phyloP scores from a whole-genome alignment of 108 stramenopile species.

The Nitzschia sp. region DNA sequence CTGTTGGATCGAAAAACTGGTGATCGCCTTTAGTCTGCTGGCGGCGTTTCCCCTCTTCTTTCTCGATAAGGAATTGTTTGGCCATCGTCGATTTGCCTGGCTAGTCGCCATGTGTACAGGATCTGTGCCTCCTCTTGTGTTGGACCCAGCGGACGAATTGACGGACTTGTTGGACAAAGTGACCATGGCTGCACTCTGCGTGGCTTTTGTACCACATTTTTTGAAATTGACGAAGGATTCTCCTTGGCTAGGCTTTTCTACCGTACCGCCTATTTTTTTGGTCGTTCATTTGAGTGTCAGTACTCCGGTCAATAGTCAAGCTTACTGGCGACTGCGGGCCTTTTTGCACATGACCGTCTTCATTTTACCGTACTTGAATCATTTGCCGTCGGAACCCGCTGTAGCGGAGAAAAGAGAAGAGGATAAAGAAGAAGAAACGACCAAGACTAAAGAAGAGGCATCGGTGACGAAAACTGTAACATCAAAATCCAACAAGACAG shows the following conservation, averaged over 20 bases:
- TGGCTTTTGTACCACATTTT: conserved; percentile 6
- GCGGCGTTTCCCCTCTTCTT: conserved; percentile 2
- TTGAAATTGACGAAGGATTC: neutral
- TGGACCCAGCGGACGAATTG: neutral
- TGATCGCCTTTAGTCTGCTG: neutral
- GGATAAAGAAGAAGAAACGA: neutral
- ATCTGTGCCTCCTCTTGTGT: neutral
- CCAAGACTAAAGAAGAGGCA: neutral
- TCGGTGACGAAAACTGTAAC: neutral
- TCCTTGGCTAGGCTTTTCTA: neutral
- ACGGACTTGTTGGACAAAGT: neutral
- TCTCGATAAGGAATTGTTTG: neutral
- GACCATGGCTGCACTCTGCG: neutral
- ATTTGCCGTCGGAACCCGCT: neutral
- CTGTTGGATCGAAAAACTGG: conserved; percentile 3
- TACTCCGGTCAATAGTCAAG: neutral
- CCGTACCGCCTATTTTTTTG: neutral
- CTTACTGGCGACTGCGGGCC: neutral
- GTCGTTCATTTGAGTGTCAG: neutral
- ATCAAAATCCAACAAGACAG: neutral
- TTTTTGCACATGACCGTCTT: conserved; percentile 1
- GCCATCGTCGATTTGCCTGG: neutral
- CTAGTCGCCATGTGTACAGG: neutral
- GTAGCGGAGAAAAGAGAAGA: too few species aligned
- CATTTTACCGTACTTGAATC: conserved; percentile 7